Conservation (phyloP, 2,329 filamentous ascomycete genomes). For the Ceratocystis cacaofunesta region DNA sequence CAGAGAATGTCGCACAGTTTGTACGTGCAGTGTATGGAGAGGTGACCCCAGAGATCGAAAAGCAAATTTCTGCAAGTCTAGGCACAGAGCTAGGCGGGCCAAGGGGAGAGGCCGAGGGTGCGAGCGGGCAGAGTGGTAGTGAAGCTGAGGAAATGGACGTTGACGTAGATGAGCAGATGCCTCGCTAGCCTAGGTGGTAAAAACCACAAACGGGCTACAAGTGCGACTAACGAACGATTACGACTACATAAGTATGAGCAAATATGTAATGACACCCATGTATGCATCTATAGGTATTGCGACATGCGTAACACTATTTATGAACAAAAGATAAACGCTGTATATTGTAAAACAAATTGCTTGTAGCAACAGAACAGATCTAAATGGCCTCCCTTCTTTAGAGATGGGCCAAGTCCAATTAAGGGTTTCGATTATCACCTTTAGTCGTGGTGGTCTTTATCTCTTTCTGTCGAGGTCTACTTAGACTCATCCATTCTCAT, state of each 20-base stretch:
- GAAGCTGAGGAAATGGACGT: conserved; percentile 12
- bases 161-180: conserved; percentile 18
- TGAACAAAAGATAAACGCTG: no score
- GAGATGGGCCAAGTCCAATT: no score
- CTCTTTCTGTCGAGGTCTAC: neutral
- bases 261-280: no score
- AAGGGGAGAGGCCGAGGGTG: conserved; percentile 19
- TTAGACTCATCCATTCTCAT: conserved; percentile 15
- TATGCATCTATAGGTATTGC: no score
- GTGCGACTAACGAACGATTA: neutral
- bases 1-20: conserved; percentile 58
- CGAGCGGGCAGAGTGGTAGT: conserved; percentile 19
- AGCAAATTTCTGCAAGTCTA: conserved; percentile 46
- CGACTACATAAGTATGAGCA: neutral
- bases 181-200: neutral
- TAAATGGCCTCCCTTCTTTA: no score
- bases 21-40: conserved; percentile 46
- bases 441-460: no score
- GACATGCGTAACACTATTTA: no score
- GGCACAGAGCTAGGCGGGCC: conserved; percentile 29
- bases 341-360: no score
- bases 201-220: neutral
- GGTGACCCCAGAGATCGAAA: conserved; percentile 39
- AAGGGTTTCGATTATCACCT: no score
- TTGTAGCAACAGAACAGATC: no score